Evolutionary conservation across 169 alveolate genomes (phyloP), one percentile per base, ranked within the genome.

Genomic region (Eimeria mitis): DNA sequence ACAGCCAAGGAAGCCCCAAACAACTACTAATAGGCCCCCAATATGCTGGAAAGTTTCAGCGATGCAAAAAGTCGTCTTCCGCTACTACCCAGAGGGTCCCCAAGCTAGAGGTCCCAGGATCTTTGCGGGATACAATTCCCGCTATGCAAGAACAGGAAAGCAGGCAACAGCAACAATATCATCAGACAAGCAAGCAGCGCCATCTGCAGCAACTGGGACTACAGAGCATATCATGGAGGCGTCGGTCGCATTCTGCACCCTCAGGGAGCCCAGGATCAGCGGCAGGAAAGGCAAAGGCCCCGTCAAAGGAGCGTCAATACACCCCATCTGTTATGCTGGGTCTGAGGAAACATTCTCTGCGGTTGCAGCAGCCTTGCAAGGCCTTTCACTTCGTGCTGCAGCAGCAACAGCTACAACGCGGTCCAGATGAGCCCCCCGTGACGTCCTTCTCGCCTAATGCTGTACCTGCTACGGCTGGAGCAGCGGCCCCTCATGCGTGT

Each of bases 181-280:
- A 76, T 37, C 87, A 42, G 84, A 9, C n/a, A 25, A 40, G 2
- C 14, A 73, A 40, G 84, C 34, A 42, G 59, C 40, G 14, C 40
- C 54, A 76, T 28, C 59, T 8, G 44, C 87, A 42, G 61, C 87
- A 76, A 13, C 61, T 19, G 63, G 87, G 6, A 76, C 34, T 6
- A 21, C 76, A 31, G 47, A 31, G 42, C 70, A 79, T 21, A 49
- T 40, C 42, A 25, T 31, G 89, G 70, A 52, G 47, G 71, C 89
- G 34, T n/a, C 89, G 71, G n/a, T 34, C 89, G 68, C 89, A 79
- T 8, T 79, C 70, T 4, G 70, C 89, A 9, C 71, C 89, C n/a
- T 13, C 70, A 52, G 52, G 47, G n/a, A 79, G 31, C 52, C 52
- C 44, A 5, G 49, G 16, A 11, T 7, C 89, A 2, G 65, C 47